Percentiles rank a stretch among this genome's conserved stretches.
Conservation (phyloP, 2,329 filamentous ascomycete species). For the Pestalotiopsis sp. region DNA sequence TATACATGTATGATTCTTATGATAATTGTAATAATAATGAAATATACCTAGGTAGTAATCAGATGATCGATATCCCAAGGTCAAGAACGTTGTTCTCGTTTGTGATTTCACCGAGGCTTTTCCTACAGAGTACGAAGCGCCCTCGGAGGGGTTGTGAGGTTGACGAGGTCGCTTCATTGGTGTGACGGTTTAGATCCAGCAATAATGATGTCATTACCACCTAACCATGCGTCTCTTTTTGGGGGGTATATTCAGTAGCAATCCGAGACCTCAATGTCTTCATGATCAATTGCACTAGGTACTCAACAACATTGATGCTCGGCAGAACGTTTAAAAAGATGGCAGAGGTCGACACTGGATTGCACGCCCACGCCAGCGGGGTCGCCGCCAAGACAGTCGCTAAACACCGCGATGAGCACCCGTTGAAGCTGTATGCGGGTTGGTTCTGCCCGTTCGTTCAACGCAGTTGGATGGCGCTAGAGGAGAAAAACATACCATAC, state of each 20-base stretch:
- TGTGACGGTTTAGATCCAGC: background rate
- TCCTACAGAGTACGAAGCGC: background rate
- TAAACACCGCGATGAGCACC: slow-evolving; percentile 48
- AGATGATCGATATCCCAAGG: too few species aligned
- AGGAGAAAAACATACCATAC: slow-evolving; percentile 74
- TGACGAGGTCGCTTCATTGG: background rate
- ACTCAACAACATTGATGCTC: background rate
- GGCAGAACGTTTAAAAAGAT: slow-evolving; percentile 29
- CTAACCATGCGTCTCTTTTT: too few species aligned
- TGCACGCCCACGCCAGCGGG: slow-evolving; percentile 51
- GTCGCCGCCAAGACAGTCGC: slow-evolving; percentile 50
- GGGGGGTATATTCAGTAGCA: background rate
- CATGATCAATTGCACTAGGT: background rate
- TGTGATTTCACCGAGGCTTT: background rate
- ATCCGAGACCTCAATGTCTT: background rate
- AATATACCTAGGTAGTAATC: background rate
- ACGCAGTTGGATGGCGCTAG: slow-evolving; percentile 72
- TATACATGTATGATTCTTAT: background rate
- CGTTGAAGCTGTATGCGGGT: slow-evolving; percentile 69
- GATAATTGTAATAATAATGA: background rate
- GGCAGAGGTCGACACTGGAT: slow-evolving; percentile 50
- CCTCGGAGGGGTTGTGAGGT: background rate
- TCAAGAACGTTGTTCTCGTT: too few species aligned
- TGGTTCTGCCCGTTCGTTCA: slow-evolving; percentile 79
- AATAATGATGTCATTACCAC: slow-evolving; percentile 5